These are phyloP conservation scores for Saprolegnia diclina DNA, from an alignment of 352 stramenopile genomes.

Conservation along the genomic window DNA sequence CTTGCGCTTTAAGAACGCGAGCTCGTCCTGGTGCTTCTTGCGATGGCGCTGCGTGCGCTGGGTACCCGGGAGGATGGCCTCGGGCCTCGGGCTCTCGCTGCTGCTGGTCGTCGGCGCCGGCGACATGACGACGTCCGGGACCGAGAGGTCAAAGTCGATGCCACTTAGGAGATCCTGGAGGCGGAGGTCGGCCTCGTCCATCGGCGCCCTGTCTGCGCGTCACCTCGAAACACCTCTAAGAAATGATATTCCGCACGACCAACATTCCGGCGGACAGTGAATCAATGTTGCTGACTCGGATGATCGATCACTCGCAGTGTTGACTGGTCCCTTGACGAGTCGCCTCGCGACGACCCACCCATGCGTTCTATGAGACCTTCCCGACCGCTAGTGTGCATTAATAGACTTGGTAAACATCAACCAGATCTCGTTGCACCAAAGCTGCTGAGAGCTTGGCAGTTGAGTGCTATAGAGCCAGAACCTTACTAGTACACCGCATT, in stretches of 20 bases:
- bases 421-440: too few relatives aligned
- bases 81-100: not conserved
- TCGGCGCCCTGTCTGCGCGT: not conserved
- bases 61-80: not conserved
- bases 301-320: too few relatives aligned
- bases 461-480: too few relatives aligned
- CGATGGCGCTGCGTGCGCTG: conserved; percentile 4
- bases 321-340: too few relatives aligned
- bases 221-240: too few relatives aligned
- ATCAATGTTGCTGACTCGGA: not conserved
- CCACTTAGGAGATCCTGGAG: conserved; percentile 2
- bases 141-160: conserved; percentile 10
- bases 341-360: too few relatives aligned
- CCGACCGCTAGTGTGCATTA: too few relatives aligned
- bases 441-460: too few relatives aligned
- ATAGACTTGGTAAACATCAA: too few relatives aligned
- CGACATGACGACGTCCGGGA: not conserved
- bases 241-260: not conserved
- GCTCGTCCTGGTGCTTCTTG: conserved; percentile 6
- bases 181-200: not conserved
- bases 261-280: not conserved
- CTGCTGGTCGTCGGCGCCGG: not conserved
- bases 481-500: too few relatives aligned
- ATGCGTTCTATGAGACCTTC: too few relatives aligned
- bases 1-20: conserved; percentile 5